These are phyloP conservation scores for Gossypium trilobum DNA, from an alignment of 441 rosid genomes.

Conservation along the genomic window DNA sequence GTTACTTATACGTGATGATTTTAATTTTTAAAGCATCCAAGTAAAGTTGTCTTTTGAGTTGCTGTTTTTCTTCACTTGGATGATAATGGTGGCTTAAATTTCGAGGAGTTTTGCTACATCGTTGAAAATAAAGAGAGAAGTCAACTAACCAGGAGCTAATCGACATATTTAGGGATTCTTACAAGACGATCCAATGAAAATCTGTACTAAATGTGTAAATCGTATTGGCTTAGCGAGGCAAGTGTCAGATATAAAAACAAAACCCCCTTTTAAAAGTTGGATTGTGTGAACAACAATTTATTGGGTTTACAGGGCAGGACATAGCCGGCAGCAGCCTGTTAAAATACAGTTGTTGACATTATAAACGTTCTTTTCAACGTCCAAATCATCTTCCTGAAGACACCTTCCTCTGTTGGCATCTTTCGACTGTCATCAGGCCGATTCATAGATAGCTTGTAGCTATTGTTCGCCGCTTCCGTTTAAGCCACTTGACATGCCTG, in stretches of 20 bases:
- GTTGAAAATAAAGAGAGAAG: not conserved
- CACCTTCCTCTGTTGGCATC: slow-evolving; percentile 5
- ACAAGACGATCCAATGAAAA: not conserved
- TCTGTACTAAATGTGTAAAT: not conserved
- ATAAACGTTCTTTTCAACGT: not conserved
- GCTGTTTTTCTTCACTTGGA: not conserved
- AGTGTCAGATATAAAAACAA: too few relatives aligned
- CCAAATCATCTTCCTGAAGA: not conserved
- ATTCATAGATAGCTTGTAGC: not conserved
- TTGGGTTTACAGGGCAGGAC: not conserved
- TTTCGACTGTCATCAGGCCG: slow-evolving; percentile 13
- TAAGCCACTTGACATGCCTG: not conserved
- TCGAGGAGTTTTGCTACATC: not conserved
- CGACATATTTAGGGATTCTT: not conserved
- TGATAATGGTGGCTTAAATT: not conserved
- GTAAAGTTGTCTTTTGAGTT: not conserved
- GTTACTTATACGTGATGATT: not conserved
- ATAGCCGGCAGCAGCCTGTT: not conserved
- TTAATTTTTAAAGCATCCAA: not conserved
- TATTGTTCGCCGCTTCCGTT: not conserved
- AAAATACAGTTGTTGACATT: not conserved
- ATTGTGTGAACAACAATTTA: not conserved
- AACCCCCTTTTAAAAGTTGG: too few relatives aligned
- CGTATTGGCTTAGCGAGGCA: too few relatives aligned
- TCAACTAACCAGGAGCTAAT: too few relatives aligned